A percentile compares a stretch with the other conserved stretches of the same genome.
These are phyloP conservation scores for Cercospora sp. DNA, from an alignment of 2,329 filamentous ascomycete species.

Conservation along the genomic window DNA sequence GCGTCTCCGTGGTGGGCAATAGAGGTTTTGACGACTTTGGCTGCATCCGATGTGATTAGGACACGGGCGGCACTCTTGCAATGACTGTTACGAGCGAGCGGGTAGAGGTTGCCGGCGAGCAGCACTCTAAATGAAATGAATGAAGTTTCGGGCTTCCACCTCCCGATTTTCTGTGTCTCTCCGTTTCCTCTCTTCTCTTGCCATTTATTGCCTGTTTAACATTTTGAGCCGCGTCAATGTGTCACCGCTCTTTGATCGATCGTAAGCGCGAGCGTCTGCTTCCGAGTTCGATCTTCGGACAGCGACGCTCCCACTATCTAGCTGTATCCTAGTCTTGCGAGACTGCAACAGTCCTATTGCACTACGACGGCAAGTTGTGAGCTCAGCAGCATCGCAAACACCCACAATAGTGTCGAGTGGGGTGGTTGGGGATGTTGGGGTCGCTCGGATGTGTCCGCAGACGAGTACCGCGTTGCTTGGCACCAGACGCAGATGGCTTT, in stretches of 20 bases:
- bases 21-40: conserved; percentile 55
- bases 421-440: background rate
- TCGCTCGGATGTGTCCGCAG: background rate
- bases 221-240: no score
- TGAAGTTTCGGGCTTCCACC: background rate
- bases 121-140: conserved; percentile 4
- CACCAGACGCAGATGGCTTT: background rate
- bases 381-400: background rate
- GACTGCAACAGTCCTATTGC: background rate
- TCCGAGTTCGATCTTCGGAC: background rate
- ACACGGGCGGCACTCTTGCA: background rate
- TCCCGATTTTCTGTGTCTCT: background rate
- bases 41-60: background rate
- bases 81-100: conserved; percentile 7
- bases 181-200: background rate
- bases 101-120: conserved; percentile 3
- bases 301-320: background rate
- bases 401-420: background rate
- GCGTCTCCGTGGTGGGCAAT: conserved; percentile 92
- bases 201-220: no score
- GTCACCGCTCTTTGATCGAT: background rate
- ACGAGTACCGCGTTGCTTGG: background rate
- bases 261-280: background rate
- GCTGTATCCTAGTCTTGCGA: background rate
- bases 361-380: background rate